phyloP scores from a whole-genome alignment of 2,329 filamentous ascomycete species.

The Verticillium tricorpus region DNA sequence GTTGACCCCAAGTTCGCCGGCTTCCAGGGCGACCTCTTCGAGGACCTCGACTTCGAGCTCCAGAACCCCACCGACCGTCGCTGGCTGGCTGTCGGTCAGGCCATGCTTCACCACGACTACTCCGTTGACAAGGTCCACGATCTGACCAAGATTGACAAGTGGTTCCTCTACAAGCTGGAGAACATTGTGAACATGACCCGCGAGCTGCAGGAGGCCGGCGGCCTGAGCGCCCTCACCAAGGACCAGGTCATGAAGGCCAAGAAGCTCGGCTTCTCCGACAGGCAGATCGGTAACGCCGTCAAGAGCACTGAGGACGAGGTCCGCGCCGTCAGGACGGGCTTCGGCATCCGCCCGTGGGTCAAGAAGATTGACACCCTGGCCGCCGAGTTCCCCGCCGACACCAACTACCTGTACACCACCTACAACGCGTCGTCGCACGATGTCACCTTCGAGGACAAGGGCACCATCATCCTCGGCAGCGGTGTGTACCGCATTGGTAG shows the following conservation, averaged over 20 bases:
- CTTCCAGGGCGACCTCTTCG: constrained; percentile 93
- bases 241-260: constrained; percentile 88
- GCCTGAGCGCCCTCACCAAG: constrained; percentile 78
- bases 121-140: constrained; percentile 88
- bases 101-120: constrained; percentile 96
- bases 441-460: constrained; percentile 88
- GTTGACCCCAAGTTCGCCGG: constrained; percentile 89
- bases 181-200: constrained; percentile 91
- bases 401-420: constrained; percentile 95
- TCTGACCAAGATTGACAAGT: constrained; percentile 97
- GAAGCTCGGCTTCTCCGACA: constrained; percentile 96
- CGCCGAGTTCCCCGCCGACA: constrained; percentile 91
- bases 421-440: constrained; percentile 96
- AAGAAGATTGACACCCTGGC: constrained; percentile 98
- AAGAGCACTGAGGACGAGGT: constrained; percentile 86
- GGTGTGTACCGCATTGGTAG: constrained; percentile 97
- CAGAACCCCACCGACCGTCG: constrained; percentile 92
- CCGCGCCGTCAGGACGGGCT: constrained; percentile 75
- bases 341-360: constrained; percentile 90
- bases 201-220: constrained; percentile 79
- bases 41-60: constrained; percentile 84
- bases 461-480: constrained; percentile 82
- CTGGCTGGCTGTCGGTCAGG: constrained; percentile 96
- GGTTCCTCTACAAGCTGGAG: constrained; percentile 98
- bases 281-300: constrained; percentile 85